Evolutionary conservation across 2,329 filamentous ascomycete species (phyloP).

Genomic region (Aspergillus versicolor): DNA sequence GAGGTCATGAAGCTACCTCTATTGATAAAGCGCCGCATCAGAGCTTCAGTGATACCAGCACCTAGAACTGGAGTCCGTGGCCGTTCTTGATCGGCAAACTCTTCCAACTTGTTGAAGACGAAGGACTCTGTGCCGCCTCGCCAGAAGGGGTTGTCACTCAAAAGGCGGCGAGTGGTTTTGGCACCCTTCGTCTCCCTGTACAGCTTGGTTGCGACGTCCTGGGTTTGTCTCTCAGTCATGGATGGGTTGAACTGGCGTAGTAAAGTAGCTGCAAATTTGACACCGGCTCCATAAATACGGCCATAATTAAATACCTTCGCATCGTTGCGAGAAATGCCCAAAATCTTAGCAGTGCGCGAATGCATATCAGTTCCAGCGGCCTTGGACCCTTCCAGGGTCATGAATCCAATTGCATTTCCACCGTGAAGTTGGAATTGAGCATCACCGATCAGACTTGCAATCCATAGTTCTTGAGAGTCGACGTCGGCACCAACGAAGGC

Average conservation of each 20-base stretch:
- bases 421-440: constrained; percentile 93
- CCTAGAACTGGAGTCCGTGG: constrained; percentile 90
- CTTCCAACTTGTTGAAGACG: constrained; percentile 96
- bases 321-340: constrained; percentile 91
- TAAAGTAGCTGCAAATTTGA: constrained; percentile 88
- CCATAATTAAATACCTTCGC: constrained; percentile 99
- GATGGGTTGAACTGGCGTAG: constrained; percentile 90
- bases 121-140: constrained; percentile 94
- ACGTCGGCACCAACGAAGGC: constrained; percentile 96
- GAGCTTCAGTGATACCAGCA: constrained; percentile 91
- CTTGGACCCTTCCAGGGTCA: constrained; percentile 97
- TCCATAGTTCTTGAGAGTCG: constrained; percentile 97
- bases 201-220: constrained; percentile 71
- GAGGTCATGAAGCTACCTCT: constrained; percentile 93
- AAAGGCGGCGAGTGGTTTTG: constrained; percentile 71
- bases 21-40: constrained; percentile 83
- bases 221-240: constrained; percentile 76
- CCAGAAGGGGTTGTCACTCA: constrained; percentile 83
- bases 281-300: constrained; percentile 94
- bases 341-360: constrained; percentile 85
- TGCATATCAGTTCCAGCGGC: constrained; percentile 91
- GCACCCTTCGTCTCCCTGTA: constrained; percentile 89
- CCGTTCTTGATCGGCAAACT: constrained; percentile 91
- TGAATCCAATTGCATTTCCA: constrained; percentile 96
- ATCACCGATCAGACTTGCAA: constrained; percentile 91